Base-by-base conservation (phyloP, 2,329 filamentous ascomycete species). In the Botrytis elliptica region DNA sequence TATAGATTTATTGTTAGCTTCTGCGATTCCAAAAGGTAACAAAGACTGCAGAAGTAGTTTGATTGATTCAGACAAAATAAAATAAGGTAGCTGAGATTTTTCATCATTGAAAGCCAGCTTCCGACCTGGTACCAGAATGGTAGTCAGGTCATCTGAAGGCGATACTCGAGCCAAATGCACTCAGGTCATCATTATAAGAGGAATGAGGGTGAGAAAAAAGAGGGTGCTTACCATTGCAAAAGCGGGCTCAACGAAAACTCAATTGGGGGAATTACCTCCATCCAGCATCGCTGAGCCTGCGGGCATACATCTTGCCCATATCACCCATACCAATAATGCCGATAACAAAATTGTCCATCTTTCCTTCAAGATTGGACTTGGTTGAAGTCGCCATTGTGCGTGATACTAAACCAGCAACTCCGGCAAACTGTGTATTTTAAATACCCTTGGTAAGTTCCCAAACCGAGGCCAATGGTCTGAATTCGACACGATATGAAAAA, bases 101-200 rank as follows among this genome's bases (percentile, higher is more conserved):
- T 97, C 95, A 98, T 98, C 95, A 98, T 89, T 89, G 95, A 97
- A 91, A 89, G 88, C 86, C 85, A 85, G 85, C 86, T 83, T 84
- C 85, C 78, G 82, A 80, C 85, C 84, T 85, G 85, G 85, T 84
- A 87, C 92, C 93, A 95, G 88, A 92, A 97, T 90, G 92, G 91
- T 86, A 85, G 84, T 86, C 86, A 86, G 86, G 84, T 84, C 80
- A 84, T 82, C 85, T 84, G 85, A 87, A 85, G 84, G 86, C 90
- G 90, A 94, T 97, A 88, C 95, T 98, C 95, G 94, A 98, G 95
- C 95, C 95, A 98, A 98, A 98, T 98, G 95, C 95, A 95, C 95
- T 98, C 95, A 95, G 94, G 95, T 98, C 95, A 98, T 98, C 95
- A 97, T 94, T 83, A 83, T 80, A 80, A 44, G 66, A 70, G 65